Evolutionary conservation across 805 yeast genomes (phyloP).

Genomic region (Cyberlindnera americana): DNA sequence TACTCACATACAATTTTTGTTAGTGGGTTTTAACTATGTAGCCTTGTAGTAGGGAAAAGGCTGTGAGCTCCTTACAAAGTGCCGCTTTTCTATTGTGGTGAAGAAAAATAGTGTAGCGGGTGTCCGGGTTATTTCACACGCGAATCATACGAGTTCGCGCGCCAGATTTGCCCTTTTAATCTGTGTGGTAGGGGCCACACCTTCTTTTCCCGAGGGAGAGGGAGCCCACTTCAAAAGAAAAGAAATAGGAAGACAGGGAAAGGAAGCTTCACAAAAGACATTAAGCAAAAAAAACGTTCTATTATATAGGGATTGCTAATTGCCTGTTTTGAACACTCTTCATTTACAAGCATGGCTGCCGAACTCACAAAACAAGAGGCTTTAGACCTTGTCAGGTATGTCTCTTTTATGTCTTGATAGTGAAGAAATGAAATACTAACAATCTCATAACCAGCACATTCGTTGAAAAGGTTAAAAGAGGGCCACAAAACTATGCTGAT

Average conservation of each 20-base stretch:
- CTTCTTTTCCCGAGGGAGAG: too few relatives aligned
- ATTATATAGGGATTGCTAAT: too few relatives aligned
- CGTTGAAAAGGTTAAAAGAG: constrained; percentile 16
- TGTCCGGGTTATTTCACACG: constrained; percentile 6
- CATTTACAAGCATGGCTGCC: constrained; percentile 2
- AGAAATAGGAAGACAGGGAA: background rate
- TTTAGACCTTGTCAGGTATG: constrained; percentile 14
- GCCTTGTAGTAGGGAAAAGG: constrained; percentile 5
- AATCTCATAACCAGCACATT: constrained; percentile 9
- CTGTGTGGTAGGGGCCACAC: too few relatives aligned
- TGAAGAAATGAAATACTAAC: too few relatives aligned
- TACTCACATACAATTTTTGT: constrained; percentile 18
- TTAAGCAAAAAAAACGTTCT: background rate
- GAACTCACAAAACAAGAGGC: constrained; percentile 14
- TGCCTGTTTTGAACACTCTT: too few relatives aligned
- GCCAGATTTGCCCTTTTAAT: too few relatives aligned
- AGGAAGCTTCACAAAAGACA: background rate
- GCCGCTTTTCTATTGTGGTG: constrained; percentile 20
- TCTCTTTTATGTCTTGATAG: background rate
- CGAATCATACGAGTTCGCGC: background rate
- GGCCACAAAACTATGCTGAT: background rate
- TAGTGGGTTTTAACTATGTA: constrained; percentile 13
- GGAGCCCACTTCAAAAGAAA: too few relatives aligned
- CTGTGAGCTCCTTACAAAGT: constrained; percentile 12
- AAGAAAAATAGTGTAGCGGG: constrained; percentile 8